These are phyloP conservation scores for Isatis tinctoria DNA, from an alignment of 345 rosid species.

Conservation along the genomic window DNA sequence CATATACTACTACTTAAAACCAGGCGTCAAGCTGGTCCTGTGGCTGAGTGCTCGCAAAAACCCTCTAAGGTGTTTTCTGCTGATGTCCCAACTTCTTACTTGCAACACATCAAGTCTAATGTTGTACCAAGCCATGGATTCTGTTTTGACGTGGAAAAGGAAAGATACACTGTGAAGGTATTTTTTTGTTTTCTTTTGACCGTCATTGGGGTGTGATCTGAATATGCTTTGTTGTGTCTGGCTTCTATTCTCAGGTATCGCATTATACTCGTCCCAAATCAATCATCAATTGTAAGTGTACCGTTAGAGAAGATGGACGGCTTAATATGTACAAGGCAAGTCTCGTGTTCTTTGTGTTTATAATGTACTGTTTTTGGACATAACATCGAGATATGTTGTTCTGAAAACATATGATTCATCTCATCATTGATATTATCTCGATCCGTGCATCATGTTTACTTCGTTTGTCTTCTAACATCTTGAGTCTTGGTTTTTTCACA, in stretches of 20 bases:
- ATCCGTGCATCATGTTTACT: not conserved
- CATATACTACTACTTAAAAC: not conserved
- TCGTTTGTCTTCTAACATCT: not conserved
- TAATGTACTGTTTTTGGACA: not conserved
- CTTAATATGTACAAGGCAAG: conserved; percentile 58
- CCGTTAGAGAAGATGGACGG: conserved; percentile 35
- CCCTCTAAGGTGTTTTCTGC: conserved; percentile 35
- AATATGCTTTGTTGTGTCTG: conserved; percentile 2
- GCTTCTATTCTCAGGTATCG: conserved; percentile 40
- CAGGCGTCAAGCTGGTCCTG: conserved; percentile 14
- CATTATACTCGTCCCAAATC: conserved; percentile 23
- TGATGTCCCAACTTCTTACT: conserved; percentile 41
- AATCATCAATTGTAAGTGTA: conserved; percentile 55
- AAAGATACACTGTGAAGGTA: conserved; percentile 57
- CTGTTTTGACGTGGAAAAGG: conserved; percentile 39
- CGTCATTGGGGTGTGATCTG: conserved; percentile 17
- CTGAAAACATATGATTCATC: not conserved
- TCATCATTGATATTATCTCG: not conserved
- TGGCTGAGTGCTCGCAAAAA: conserved; percentile 28
- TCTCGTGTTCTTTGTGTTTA: not conserved
- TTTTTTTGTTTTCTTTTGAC: conserved; percentile 30
- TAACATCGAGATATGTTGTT: not conserved
- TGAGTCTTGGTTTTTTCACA: conserved; percentile 16
- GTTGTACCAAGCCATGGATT: conserved; percentile 43
- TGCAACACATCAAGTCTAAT: conserved; percentile 29